Evolutionary conservation across 169 alveolate species (phyloP), one percentile per base, ranked within the genome.

Genomic region (Plasmodium sp.): DNA sequence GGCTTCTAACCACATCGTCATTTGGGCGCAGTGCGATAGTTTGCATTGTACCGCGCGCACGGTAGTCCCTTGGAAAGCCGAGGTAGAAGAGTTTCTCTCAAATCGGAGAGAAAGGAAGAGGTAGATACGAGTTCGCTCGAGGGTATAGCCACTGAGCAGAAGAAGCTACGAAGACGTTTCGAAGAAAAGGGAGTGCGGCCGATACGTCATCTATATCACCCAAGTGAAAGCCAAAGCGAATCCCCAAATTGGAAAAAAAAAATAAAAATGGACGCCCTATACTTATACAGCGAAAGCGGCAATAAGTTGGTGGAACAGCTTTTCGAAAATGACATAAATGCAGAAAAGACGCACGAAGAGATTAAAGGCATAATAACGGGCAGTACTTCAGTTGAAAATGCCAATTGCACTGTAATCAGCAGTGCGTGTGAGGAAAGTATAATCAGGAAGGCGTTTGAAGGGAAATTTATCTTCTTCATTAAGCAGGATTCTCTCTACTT

Each of bases 221-320:
- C 33, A 80, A 41, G 31, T 80, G 56, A 22, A 80, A 10, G 9
- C 58, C 41, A 51, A 43, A 27, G 10, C 45, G 39, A 81, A 43
- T 43, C 18, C 33, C 48, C 27, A 39, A 39, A 39, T 43, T 18
- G 33, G 16, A 48, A 22, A 14, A 43, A 10, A 16, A 67, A 62
- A 51, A 34, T 1, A 12, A 90, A 14, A 51, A 72, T 91, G 95
- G 95, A 91, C 75, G 91, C 62, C 33, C 51, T 91, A 51, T 91
- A 71, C 56, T 81, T 91, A 34, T 91, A 91, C 39, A 16, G 85
- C 18, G 36, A 81, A 3, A 16, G 22, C 9, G 92, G 84, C 6
- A 81, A 54, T 16, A 34, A 72, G 58, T 71, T 91, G 58, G 75
- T 81, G 10, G 95, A 91, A 51, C 92, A 81, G 12, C 33, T 67